Conservation (phyloP, 2,329 filamentous ascomycete genomes). For the Stachybotrys chlorohalonatus region DNA sequence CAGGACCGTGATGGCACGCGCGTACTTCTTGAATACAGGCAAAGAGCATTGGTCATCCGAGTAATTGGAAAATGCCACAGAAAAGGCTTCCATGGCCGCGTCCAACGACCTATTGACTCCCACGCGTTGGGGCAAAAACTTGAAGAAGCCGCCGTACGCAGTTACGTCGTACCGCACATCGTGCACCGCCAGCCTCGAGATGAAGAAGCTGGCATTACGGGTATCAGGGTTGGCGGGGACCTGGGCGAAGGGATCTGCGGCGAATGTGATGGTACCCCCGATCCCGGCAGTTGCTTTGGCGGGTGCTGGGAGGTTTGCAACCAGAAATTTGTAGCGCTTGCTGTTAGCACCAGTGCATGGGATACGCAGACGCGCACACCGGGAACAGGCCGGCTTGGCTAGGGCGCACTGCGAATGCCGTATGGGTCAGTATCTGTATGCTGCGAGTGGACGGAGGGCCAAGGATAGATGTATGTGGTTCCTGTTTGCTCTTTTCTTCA, state of each 20-base stretch:
- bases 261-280: background rate
- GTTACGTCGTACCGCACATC: slow-evolving; percentile 1
- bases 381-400: slow-evolving; percentile 23
- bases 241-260: background rate
- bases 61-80: background rate
- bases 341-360: slow-evolving; percentile 29
- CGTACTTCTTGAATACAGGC: background rate
- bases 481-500: background rate
- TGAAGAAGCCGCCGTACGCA: background rate
- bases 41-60: background rate
- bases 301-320: background rate
- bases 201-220: background rate
- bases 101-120: background rate
- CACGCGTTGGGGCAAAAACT: background rate
- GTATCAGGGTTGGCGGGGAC: background rate
- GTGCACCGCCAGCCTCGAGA: slow-evolving; percentile 1
- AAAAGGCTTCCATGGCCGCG: background rate
- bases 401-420: slow-evolving; percentile 26
- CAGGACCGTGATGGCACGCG: background rate
- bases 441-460: background rate
- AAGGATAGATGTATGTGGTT: background rate
- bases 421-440: background rate
- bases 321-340: slow-evolving; percentile 29
- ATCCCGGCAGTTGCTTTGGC: background rate
- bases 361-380: slow-evolving; percentile 29